Percentiles rank a stretch among this genome's conserved stretches.
phyloP scores from a whole-genome alignment of 345 rosid species.

The Euphorbia peplus region DNA sequence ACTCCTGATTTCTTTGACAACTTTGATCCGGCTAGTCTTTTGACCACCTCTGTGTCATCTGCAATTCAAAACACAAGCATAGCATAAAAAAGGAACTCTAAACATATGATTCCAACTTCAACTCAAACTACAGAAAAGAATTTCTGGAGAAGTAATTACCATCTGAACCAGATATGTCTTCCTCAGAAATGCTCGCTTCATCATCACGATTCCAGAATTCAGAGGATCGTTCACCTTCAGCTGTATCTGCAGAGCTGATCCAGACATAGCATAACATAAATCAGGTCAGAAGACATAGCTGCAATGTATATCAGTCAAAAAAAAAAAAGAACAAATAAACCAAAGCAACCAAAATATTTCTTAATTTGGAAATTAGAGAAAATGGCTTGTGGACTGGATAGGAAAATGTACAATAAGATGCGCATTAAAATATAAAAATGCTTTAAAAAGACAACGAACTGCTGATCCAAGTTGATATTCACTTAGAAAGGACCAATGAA shows the following conservation, averaged over 20 bases:
- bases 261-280: conserved; percentile 1
- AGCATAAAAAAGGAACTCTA: neutral
- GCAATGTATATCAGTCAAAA: neutral
- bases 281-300: conserved; percentile 10
- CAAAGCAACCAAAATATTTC: too few species aligned
- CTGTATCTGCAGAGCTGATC: conserved; percentile 49
- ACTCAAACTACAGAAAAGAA: neutral
- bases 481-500: too few species aligned
- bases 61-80: conserved; percentile 21
- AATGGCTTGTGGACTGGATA: neutral
- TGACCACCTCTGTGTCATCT: conserved; percentile 51
- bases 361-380: neutral
- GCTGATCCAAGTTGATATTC: too few species aligned
- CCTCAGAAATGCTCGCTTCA: conserved; percentile 75
- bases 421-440: too few species aligned
- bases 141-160: conserved; percentile 37
- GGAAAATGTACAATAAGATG: neutral
- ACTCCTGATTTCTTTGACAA: conserved; percentile 49
- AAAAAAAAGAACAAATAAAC: too few species aligned
- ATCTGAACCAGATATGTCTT: conserved; percentile 87
- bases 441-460: too few species aligned
- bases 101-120: neutral
- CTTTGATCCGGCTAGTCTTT: conserved; percentile 43
- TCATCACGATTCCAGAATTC: conserved; percentile 93
- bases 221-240: conserved; percentile 46